Percentiles rank a stretch among this genome's conserved stretches.
Conservation (phyloP, 2,329 filamentous ascomycete species). For the Colletotrichum chlorophyti region DNA sequence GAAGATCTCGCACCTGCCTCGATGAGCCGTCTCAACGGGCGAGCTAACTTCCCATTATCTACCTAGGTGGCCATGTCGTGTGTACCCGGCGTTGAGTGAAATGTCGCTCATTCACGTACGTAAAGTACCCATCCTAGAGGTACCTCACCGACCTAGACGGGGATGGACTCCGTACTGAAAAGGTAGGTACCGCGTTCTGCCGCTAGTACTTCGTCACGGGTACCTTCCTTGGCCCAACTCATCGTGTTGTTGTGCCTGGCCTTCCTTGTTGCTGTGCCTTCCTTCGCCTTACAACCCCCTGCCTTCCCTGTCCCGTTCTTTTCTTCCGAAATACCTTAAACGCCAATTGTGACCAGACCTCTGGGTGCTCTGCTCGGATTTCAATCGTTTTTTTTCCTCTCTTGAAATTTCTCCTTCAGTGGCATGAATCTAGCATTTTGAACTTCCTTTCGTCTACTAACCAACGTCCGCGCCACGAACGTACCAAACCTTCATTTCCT, state of each 20-base stretch:
- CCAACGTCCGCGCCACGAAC: neutral
- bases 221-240: neutral
- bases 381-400: neutral
- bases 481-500: too few relatives aligned
- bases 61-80: too few relatives aligned
- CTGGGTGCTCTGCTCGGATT: neutral
- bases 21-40: too few relatives aligned
- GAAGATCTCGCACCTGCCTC: too few relatives aligned
- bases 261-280: slow-evolving; percentile 11
- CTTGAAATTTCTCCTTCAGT: neutral
- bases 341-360: slow-evolving; percentile 5
- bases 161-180: neutral
- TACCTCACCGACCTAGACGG: too few relatives aligned
- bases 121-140: too few relatives aligned
- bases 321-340: slow-evolving; percentile 29
- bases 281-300: slow-evolving; percentile 19
- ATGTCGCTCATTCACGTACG: too few relatives aligned
- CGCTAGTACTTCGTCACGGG: neutral
- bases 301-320: slow-evolving; percentile 24
- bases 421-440: neutral
- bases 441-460: neutral
- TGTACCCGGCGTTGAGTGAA: too few relatives aligned
- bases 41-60: too few relatives aligned
- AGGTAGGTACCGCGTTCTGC: too few relatives aligned
- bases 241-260: neutral